Evolutionary conservation across 352 stramenopile genomes (phyloP).

Genomic region (Phytophthora gonapodyides): DNA sequence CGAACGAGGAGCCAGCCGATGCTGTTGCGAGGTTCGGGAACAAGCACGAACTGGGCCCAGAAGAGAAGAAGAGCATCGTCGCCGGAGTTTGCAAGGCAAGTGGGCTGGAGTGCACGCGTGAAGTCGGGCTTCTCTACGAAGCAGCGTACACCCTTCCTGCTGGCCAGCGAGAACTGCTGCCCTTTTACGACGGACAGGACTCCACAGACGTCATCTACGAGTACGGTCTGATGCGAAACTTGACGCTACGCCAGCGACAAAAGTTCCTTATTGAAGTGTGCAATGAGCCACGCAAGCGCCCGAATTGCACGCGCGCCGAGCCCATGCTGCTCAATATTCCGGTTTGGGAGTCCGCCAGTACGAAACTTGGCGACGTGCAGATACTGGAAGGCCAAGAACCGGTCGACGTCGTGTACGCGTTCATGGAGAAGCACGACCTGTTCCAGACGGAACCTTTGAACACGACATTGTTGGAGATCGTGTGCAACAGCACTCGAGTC

Average conservation of each 20-base stretch:
- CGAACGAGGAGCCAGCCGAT: slow-evolving; percentile 71
- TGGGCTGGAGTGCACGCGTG: slow-evolving; percentile 55
- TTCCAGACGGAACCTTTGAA: slow-evolving; percentile 85
- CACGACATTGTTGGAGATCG: slow-evolving; percentile 63
- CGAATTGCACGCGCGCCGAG: slow-evolving; percentile 81
- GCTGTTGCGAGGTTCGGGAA: slow-evolving; percentile 77
- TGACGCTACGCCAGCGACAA: slow-evolving; percentile 69
- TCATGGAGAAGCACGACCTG: slow-evolving; percentile 86
- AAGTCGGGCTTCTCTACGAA: slow-evolving; percentile 66
- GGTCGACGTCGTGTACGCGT: slow-evolving; percentile 82
- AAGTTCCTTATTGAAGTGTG: slow-evolving; percentile 72
- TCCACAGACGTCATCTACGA: slow-evolving; percentile 79
- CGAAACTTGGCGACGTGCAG: slow-evolving; percentile 74
- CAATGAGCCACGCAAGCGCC: slow-evolving; percentile 58
- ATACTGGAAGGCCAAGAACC: slow-evolving; percentile 82
- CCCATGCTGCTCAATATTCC: slow-evolving; percentile 76
- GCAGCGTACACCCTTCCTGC: slow-evolving; percentile 60
- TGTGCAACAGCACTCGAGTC: slow-evolving; percentile 78
- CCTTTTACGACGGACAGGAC: slow-evolving; percentile 77
- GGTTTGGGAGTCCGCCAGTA: slow-evolving; percentile 70
- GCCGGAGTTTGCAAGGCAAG: slow-evolving; percentile 57
- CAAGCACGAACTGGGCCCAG: slow-evolving; percentile 54
- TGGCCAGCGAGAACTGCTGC: slow-evolving; percentile 52
- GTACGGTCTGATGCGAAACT: slow-evolving; percentile 71
- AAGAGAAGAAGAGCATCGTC: slow-evolving; percentile 68